These are phyloP conservation scores for Apiospora rasikravindrae DNA, from an alignment of 2,329 filamentous ascomycete genomes.

Conservation along the genomic window DNA sequence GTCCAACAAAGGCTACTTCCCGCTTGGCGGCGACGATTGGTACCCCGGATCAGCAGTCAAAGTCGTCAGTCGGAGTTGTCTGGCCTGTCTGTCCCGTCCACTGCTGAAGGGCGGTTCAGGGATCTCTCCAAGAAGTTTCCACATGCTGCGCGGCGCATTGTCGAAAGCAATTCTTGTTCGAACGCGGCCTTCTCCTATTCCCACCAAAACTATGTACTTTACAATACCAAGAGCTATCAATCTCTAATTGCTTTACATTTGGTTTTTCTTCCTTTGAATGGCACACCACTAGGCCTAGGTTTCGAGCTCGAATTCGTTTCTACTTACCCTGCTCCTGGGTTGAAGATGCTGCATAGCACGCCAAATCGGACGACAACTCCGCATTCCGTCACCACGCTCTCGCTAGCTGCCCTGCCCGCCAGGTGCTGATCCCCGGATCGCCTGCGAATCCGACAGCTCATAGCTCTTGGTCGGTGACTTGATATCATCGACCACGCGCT, in stretches of 20 bases:
- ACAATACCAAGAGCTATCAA: no score
- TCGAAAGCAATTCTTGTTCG: constrained; percentile 4
- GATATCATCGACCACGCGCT: constrained; percentile 7
- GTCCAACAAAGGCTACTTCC: not conserved
- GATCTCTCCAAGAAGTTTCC: not conserved
- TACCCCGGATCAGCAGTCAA: constrained; percentile 13
- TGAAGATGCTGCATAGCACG: constrained; percentile 24
- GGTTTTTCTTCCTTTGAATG: not conserved
- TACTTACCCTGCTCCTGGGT: not conserved
- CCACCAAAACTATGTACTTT: not conserved
- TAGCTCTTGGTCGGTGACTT: constrained; percentile 2
- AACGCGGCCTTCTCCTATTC: constrained; percentile 6
- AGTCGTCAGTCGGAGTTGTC: not conserved
- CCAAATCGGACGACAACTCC: constrained; percentile 23
- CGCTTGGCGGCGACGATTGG: constrained; percentile 8
- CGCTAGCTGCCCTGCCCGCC: constrained; percentile 14
- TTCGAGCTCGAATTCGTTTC: not conserved
- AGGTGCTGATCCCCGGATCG: constrained; percentile 11
- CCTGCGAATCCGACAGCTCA: not conserved
- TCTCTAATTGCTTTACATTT: not conserved
- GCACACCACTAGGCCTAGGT: not conserved
- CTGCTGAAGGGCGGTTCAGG: not conserved
- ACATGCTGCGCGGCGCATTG: not conserved
- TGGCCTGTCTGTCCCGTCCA: not conserved
- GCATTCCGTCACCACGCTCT: constrained; percentile 14